Base-by-base conservation (phyloP, 345 rosid species). In the Gossypium sturtianum region DNA sequence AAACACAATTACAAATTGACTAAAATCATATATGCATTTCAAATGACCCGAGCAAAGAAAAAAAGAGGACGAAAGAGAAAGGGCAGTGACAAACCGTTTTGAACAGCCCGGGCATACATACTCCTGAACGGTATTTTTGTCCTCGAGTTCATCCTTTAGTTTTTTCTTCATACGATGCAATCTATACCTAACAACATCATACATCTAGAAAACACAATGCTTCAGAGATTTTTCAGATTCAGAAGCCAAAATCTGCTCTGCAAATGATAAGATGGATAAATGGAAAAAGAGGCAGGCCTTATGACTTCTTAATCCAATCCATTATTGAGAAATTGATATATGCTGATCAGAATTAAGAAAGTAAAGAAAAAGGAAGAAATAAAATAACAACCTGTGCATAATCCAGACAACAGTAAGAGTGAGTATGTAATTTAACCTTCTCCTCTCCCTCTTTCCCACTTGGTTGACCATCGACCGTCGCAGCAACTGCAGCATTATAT, bases 341-440 rank as follows among this genome's bases (percentile, higher is more conserved):
- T 66, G 62, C 43, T 25, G 43, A 43, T 34, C 41, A 56, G 29
- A 34, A 72, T 47, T 9, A 38, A 63, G 48, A 12, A 52, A 53
- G 10, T 38, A 25, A 27, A 16, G 51, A 47, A 44, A 34, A 1
- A 58, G 17, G 72, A 41, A 67, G 75, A 68, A 71, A 74, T 73
- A 64, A 66, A 47, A 75, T 17, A 52, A 60, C 48, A 58, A 91
- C 98, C 89, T 91, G 97, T 57, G 88, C 82, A 87, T 95, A 95
- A 83, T 95, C 93, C 49, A 93, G 85, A 82, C 98, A 91, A 80
- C 97, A 93, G 78, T 95, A 95, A 8, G 96, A 90, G 72, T 91
- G 97, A 4, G 96, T 90, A 72, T 93, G 96, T 74, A 88, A 74
- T 86, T 95, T 95, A 79, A 87, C 79, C 85, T 92, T 94, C 75